Percentiles rank a stretch among this genome's conserved stretches.
Conservation (phyloP, 2,329 filamentous ascomycete genomes). For the Paecilomyces dactylethromorphus region DNA sequence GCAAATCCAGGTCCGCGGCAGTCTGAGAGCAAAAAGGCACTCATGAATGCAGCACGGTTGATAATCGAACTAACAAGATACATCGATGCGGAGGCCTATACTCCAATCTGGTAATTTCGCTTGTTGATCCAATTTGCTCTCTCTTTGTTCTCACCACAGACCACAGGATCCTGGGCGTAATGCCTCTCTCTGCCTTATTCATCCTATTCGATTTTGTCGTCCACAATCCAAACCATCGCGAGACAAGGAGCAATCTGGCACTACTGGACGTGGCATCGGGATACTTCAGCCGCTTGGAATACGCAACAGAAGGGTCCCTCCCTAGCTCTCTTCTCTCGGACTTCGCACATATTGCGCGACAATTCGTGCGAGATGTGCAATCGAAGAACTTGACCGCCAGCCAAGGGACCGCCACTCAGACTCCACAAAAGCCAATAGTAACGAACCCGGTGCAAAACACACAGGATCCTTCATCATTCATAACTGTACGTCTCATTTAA, state of each 20-base stretch:
- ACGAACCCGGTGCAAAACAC: background rate
- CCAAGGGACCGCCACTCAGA: background rate
- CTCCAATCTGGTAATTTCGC: constrained; percentile 27
- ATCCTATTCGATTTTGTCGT: constrained; percentile 39
- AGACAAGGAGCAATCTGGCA: constrained; percentile 31
- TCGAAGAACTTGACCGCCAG: background rate
- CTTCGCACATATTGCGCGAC: constrained; percentile 37
- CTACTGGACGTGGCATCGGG: constrained; percentile 37
- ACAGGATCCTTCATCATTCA: constrained; percentile 1
- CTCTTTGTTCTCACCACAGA: background rate
- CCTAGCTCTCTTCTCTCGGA: constrained; percentile 32
- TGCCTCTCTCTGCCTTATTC: constrained; percentile 33
- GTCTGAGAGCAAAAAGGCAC: constrained; percentile 13
- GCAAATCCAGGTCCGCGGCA: constrained; percentile 7
- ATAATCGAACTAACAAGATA: constrained; percentile 28
- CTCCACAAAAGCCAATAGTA: background rate
- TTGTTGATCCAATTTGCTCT: too few species aligned
- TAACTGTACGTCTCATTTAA: background rate
- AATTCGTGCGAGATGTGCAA: constrained; percentile 25
- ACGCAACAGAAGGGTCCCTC: constrained; percentile 28
- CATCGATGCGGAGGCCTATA: constrained; percentile 27
- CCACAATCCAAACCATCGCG: constrained; percentile 28
- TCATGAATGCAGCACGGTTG: constrained; percentile 24
- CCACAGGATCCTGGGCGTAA: constrained; percentile 22
- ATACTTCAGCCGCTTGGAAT: constrained; percentile 38